Base-by-base conservation (phyloP, 805 yeast genomes). In the Ogataea ganodermae region DNA sequence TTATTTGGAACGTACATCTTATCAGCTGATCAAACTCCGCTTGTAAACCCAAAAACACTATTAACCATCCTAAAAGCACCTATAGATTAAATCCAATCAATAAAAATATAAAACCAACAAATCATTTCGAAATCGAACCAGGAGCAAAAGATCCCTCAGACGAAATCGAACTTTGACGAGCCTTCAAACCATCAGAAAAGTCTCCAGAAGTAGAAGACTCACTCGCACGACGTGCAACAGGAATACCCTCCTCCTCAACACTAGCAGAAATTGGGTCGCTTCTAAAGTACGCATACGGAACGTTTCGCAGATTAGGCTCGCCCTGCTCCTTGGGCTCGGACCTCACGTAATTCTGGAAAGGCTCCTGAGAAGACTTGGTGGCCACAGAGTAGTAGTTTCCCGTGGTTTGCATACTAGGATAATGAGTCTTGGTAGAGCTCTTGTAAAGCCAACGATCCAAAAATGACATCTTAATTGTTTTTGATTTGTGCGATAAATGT, bases 371-470 rank as follows among this genome's bases (percentile, higher is more conserved):
- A 5, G 48, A 21, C 26, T 45, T 28, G 4, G 54, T 46, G 17
- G 35, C 47, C 1, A 51, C 50, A 6, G 63, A 48, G 42, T 53
- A 53, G 31, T 52, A 46, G 8, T 55, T 50, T 8, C 70, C 70
- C 0, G 69, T 62, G 41, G 63, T 50, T 10, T 48, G 49, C 9
- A 51, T 51, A 7, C 62, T 56, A 2, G 50, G 42, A 43, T 48
- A 46, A 40, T 58, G 56, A 4, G 42, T 38, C 18, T 41, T 46
- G 3, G 56, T 33, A 12, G 51, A 49, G 21, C 56, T 49, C 18
- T 61, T 53, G 56, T 61, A 61, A 13, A 67, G 48, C 70, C 70
- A 67, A 33, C 71, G 66, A 38, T 67, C 71, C 20, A 67, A 35
- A 42, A 67, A 67, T 16, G 70, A 66, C 67, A 63, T 65, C 35